These are phyloP conservation scores for Aegilops sharonensis DNA, from an alignment of 176 grass and related monocot genomes.

Conservation along the genomic window DNA sequence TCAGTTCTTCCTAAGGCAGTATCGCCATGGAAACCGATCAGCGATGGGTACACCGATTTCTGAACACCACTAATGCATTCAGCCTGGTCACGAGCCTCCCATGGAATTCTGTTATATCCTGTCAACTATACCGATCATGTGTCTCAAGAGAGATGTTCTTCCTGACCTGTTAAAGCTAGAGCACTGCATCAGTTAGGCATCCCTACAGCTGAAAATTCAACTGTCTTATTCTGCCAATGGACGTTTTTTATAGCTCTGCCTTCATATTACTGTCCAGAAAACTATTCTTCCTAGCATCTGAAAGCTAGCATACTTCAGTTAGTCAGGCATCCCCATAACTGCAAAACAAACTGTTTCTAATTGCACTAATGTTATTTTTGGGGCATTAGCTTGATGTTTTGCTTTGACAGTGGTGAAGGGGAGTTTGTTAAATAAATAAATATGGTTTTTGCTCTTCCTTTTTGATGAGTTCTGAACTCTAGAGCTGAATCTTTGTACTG, in stretches of 20 bases:
- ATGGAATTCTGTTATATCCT: not conserved
- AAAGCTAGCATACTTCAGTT: too few species aligned
- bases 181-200: not conserved
- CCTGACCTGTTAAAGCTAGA: not conserved
- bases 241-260: not conserved
- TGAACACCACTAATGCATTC: not conserved
- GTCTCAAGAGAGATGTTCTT: not conserved
- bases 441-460: not conserved
- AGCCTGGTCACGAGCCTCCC: too few species aligned
- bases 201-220: not conserved
- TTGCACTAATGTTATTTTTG: not conserved
- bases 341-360: not conserved
- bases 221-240: not conserved
- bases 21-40: not conserved
- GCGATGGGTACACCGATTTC: not conserved
- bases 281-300: not conserved
- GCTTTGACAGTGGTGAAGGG: not conserved
- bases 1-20: not conserved
- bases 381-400: not conserved
- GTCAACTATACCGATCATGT: not conserved
- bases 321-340: not conserved
- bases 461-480: not conserved
- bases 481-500: not conserved
- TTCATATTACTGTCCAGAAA: not conserved
- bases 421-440: not conserved